A percentile compares a stretch with the other conserved stretches of the same genome.
These are phyloP conservation scores for Lenzites betulinus DNA, from an alignment of 768 basidiomycete species.

Conservation along the genomic window DNA sequence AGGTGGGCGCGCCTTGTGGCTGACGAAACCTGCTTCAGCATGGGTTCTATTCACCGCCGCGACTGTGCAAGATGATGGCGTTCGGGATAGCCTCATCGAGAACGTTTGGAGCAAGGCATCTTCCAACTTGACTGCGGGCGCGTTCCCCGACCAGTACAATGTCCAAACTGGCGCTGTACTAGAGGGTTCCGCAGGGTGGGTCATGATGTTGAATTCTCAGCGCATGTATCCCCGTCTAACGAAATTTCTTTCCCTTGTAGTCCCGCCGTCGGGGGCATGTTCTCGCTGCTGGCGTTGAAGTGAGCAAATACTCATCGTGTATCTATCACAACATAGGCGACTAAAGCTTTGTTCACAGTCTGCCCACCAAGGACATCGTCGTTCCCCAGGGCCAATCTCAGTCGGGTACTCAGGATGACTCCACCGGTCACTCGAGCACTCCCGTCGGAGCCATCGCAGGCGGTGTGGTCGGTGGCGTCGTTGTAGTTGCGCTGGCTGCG, in stretches of 20 bases:
- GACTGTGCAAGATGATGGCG: conserved; percentile 8
- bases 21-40: neutral
- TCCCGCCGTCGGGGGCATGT: conserved; percentile 17
- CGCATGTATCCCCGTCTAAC: neutral
- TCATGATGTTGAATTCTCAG: too few relatives aligned
- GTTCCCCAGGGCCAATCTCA: neutral
- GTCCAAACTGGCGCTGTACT: neutral
- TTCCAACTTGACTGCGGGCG: conserved; percentile 9
- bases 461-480: conserved; percentile 14
- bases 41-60: conserved; percentile 22
- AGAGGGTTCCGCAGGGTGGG: conserved; percentile 11
- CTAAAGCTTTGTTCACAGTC: neutral
- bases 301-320: neutral
- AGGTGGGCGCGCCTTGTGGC: neutral
- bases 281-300: conserved; percentile 17
- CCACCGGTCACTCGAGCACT: neutral
- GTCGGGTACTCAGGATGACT: neutral
- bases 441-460: conserved; percentile 10
- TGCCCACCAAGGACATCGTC: conserved; percentile 6
- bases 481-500: neutral
- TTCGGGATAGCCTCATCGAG: conserved; percentile 11
- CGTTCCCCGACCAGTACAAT: conserved; percentile 12
- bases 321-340: neutral
- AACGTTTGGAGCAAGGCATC: conserved; percentile 3
- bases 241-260: neutral